phyloP scores from a whole-genome alignment of 345 rosid genomes.

The Brassica cretica region DNA sequence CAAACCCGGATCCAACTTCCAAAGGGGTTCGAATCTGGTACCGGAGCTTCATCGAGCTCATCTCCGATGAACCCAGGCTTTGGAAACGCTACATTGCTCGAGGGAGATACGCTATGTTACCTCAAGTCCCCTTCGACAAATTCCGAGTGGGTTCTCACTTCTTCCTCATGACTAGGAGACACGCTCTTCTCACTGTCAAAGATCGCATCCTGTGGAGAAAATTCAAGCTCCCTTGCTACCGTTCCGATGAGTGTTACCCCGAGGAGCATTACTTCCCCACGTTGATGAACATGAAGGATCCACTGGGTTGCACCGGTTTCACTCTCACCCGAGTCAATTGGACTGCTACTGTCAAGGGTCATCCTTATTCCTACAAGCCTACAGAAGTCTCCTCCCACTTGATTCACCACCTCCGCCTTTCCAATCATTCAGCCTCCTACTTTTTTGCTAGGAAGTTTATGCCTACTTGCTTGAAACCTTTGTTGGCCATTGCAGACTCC shows the following conservation, averaged over 20 bases:
- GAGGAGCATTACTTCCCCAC: conserved; percentile 24
- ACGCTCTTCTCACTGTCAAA: background rate
- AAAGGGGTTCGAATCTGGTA: background rate
- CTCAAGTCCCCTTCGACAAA: conserved; percentile 6
- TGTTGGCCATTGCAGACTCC: conserved; percentile 12
- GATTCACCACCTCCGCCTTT: background rate
- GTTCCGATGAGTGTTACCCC: conserved; percentile 20
- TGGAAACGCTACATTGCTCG: conserved; percentile 21
- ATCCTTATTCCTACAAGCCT: conserved; percentile 1
- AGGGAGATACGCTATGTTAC: conserved; percentile 7
- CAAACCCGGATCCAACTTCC: background rate
- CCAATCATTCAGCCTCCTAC: background rate
- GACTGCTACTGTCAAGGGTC: conserved; percentile 16
- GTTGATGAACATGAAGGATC: conserved; percentile 19
- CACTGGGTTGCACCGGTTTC: background rate
- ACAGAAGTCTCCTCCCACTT: background rate
- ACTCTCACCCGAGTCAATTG: background rate
- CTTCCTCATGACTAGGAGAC: conserved; percentile 4
- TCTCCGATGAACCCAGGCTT: conserved; percentile 13
- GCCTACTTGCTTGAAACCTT: conserved; percentile 3
- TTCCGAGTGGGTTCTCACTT: conserved; percentile 12
- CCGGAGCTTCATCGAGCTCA: conserved; percentile 19
- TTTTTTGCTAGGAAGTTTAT: conserved; percentile 7
- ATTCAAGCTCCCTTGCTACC: conserved; percentile 7
- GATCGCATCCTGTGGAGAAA: conserved; percentile 11